Base-by-base conservation (phyloP, 2,329 filamentous ascomycete species). In the Alternaria ethzedia region DNA sequence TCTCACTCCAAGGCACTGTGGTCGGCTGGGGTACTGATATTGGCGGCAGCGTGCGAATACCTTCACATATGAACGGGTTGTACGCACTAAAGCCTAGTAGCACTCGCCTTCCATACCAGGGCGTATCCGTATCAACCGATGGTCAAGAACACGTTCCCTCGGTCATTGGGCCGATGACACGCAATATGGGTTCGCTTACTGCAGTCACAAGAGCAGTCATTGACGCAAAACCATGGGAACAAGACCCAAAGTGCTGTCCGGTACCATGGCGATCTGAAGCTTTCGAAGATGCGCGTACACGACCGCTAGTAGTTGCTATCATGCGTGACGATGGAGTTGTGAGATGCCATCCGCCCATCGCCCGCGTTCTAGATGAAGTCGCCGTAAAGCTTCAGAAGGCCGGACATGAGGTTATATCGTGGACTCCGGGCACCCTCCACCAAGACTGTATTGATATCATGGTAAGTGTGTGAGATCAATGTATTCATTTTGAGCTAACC, bases 101-200 rank as follows among this genome's bases (percentile, higher is more conserved):
- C 66, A 81, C 82, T 3, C 83, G 88, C 6, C 72, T 89, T 1
- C 87, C 88, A 0, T 90, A 90, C 54, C 72, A 82, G 12, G 87
- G 87, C 0, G 86, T 88, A 0, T 82, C 86, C 0, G 88, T 90
- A 0, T 89, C 87, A 0, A 89, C 86, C 0, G 87, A 89, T 44
- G 87, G 88, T 3, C 88, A 90, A 69, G 86, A 89, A 59, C 87
- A 90, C 74, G 85, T 90, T 0, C 88, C 88, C 2, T 90, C 88
- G 0, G 83, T 87, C 0, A 78, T 89, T n/a, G 88, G 88, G 0
- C 88, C 89, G 1, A 82, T 91, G 79, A 80, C 86, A 6, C 81
- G 87, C 6, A 82, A 81, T 61, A 72, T 89, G 5, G 73, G 80
- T 4, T 86, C 87, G 0, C 76, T 90, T 2, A 79, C 79, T 8